Conservation (phyloP, 495 filamentous ascomycete species). For the Glarea lozoyensis region DNA sequence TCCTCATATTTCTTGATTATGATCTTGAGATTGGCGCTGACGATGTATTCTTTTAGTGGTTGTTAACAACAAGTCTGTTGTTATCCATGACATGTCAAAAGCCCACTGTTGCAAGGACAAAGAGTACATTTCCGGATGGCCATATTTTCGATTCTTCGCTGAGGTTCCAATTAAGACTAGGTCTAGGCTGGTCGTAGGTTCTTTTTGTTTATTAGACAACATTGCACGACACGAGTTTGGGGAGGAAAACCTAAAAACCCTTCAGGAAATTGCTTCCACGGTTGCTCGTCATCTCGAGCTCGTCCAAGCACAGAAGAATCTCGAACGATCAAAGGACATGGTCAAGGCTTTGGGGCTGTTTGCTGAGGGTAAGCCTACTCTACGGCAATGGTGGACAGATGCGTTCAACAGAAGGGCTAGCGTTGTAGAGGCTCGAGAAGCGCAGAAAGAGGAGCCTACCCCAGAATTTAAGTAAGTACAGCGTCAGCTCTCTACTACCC, state of each 20-base stretch:
- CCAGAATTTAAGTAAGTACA: too few relatives aligned
- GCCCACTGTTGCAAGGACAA: too few relatives aligned
- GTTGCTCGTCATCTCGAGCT: slow-evolving; percentile 56
- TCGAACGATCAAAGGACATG: slow-evolving; percentile 45
- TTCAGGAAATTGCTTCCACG: slow-evolving; percentile 26
- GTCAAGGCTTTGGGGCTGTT: slow-evolving; percentile 52
- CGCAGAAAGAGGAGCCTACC: too few relatives aligned
- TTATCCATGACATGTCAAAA: too few relatives aligned
- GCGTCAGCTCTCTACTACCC: too few relatives aligned
- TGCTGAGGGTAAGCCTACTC: slow-evolving; percentile 27
- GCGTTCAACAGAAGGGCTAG: background rate
- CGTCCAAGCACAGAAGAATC: slow-evolving; percentile 45
- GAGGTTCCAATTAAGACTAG: slow-evolving; percentile 58
- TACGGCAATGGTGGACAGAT: slow-evolving; percentile 10
- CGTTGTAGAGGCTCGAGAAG: background rate
- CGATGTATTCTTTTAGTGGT: too few relatives aligned
- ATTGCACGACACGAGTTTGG: slow-evolving; percentile 35
- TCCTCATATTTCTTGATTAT: too few relatives aligned
- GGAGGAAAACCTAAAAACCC: background rate
- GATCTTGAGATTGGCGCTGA: too few relatives aligned
- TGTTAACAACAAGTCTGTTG: too few relatives aligned
- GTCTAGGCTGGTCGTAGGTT: slow-evolving; percentile 62
- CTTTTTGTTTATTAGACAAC: slow-evolving; percentile 57
- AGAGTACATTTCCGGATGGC: slow-evolving; percentile 27
- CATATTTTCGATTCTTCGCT: slow-evolving; percentile 47